These are phyloP conservation scores for Vanilla planifolia DNA, from an alignment of 106 monocot species.

Conservation along the genomic window DNA sequence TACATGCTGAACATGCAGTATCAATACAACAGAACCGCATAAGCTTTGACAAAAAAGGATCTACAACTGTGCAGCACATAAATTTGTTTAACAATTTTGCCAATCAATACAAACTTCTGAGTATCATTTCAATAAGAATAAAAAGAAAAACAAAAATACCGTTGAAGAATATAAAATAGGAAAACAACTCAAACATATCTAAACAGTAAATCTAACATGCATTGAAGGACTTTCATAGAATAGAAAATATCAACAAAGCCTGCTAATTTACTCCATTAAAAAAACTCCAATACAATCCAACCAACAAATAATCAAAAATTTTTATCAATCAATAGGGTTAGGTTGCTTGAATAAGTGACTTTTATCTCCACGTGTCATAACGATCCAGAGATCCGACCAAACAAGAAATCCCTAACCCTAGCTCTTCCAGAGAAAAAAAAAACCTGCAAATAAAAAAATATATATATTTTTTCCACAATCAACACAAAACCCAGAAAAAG, in stretches of 20 bases:
- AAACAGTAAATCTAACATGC: not conserved
- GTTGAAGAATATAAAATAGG: not conserved
- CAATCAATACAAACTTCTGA: not conserved
- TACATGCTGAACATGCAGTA: too few species aligned
- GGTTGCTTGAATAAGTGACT: not conserved
- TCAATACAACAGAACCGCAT: too few species aligned
- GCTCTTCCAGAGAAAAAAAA: not conserved
- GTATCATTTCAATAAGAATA: not conserved
- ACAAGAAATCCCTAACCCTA: not conserved
- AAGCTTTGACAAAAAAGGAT: not conserved
- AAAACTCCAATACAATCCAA: not conserved
- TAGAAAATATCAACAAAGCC: not conserved
- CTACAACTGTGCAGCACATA: not conserved
- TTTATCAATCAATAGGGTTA: not conserved
- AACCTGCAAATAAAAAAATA: not conserved
- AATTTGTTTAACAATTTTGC: not conserved
- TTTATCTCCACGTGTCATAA: not conserved
- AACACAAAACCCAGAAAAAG: not conserved
- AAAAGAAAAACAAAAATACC: not conserved
- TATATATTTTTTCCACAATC: not conserved
- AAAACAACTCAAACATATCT: not conserved
- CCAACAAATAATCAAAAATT: not conserved
- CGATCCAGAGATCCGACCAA: not conserved
- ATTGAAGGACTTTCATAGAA: not conserved
- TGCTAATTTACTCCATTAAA: not conserved